A percentile compares a stretch with the other conserved stretches of the same genome.
These are phyloP conservation scores for Lithospermum erythrorhizon DNA, from an alignment of 257 asterid genomes.

Conservation along the genomic window DNA sequence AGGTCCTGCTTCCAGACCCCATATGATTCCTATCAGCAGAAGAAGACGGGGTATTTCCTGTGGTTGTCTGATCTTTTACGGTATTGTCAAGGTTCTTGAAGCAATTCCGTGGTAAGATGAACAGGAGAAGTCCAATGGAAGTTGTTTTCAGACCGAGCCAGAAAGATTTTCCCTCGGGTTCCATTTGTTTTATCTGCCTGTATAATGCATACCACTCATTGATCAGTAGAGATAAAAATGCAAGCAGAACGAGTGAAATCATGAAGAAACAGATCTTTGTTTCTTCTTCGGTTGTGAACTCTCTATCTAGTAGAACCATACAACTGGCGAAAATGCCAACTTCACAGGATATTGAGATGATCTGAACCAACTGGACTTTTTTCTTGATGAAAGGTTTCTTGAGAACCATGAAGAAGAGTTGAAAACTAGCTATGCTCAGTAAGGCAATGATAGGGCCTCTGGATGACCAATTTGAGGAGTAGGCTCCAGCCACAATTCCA, in stretches of 20 bases:
- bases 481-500: conserved; percentile 64
- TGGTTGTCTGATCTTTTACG: conserved; percentile 20
- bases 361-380: conserved; percentile 77
- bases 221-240: conserved; percentile 34
- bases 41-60: conserved; percentile 19
- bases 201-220: conserved; percentile 54
- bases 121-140: conserved; percentile 39
- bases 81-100: conserved; percentile 26
- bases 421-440: conserved; percentile 56
- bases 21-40: conserved; percentile 21
- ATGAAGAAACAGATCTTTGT: conserved; percentile 47
- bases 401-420: conserved; percentile 82
- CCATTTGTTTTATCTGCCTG: conserved; percentile 50
- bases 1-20: conserved; percentile 44
- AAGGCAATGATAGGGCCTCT: conserved; percentile 41
- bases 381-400: conserved; percentile 92
- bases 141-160: conserved; percentile 47
- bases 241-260: conserved; percentile 41
- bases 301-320: conserved; percentile 31
- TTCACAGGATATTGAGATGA: conserved; percentile 51
- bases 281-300: conserved; percentile 33
- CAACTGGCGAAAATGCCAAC: conserved; percentile 43
- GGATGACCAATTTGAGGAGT: conserved; percentile 38
- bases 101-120: conserved; percentile 38
- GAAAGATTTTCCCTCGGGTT: conserved; percentile 46